Base-by-base conservation (phyloP, 495 filamentous ascomycete species). In the Achaetomiella virescens region DNA sequence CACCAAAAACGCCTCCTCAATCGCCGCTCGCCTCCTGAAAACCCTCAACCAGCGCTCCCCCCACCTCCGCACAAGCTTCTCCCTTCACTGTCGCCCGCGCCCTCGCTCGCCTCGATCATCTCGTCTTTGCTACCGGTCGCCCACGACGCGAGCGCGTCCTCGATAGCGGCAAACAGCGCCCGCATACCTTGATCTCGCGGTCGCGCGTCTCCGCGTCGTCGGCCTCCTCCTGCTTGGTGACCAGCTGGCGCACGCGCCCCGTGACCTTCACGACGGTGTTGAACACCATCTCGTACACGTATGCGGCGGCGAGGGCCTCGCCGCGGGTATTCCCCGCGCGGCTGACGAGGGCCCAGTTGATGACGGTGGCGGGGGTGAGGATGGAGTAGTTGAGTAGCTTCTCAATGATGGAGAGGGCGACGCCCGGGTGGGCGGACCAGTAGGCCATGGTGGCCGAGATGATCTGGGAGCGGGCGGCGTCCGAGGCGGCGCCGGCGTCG, bases 311-410 rank as follows among this genome's bases (percentile, higher is more conserved):
- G 17, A 99, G 84, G 1, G 83, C 80, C 22, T 81, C 78, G 24
- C 88, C 90, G 40, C 66, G 66, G 20, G 78, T 80, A 20, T 62
- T 44, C 36, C 66, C 68, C 4, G 62, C 61, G 45, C 80, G 73
- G 55, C 86, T 80, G 27, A 79, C 72, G 3, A 97, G 71, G 1
- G 87, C 90, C 95, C 95, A 99, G 65, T 92, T 82, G 55, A 96
- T 78, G 40, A 99, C 91, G 27, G 82, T 82, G 33, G 80, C 70
- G 0, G 93, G 93, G 10, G 82, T 87, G 8, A 99, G 78, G 57
- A 99, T 95, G 35, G 87, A 90, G 75, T 97, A 99, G 68, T 99
- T 99, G 25, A 99, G 85, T 4, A 99, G 78, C 73, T 96, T 97
- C 76, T 99, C 93, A 52, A 97, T 80, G 62, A 99, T 91, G 62